Conservation (phyloP, 192 early-diverging fungal genomes). For the Backusella westeae region DNA sequence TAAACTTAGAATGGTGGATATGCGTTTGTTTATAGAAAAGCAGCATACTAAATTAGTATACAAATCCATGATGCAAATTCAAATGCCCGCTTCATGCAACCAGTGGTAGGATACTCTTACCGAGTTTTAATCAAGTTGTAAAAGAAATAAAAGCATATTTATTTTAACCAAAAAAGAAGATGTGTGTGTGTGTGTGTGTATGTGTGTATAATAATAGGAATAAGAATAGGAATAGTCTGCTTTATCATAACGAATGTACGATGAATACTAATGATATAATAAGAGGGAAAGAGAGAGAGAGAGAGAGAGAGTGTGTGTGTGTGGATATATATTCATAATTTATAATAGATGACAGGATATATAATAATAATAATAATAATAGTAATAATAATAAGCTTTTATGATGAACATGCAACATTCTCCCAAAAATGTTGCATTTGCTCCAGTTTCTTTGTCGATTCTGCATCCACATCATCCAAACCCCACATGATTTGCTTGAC, state of each 20-base stretch:
- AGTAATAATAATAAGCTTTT: background rate
- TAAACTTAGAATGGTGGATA: too few relatives aligned
- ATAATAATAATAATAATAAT: background rate
- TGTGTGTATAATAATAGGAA: too few relatives aligned
- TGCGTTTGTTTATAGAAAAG: too few relatives aligned
- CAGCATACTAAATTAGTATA: too few relatives aligned
- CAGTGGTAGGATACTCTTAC: too few relatives aligned
- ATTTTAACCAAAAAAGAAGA: too few relatives aligned
- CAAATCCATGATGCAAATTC: background rate
- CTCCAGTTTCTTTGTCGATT: slow-evolving; percentile 29
- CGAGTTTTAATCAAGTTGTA: too few relatives aligned
- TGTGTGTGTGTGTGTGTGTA: too few relatives aligned
- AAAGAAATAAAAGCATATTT: too few relatives aligned
- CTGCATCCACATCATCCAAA: slow-evolving; percentile 36
- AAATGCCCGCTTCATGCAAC: background rate
- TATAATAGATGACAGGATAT: background rate
- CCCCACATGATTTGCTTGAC: slow-evolving; percentile 43
- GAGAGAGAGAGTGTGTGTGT: background rate
- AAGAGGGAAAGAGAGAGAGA: background rate
- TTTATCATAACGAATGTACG: background rate
- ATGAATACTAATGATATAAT: background rate
- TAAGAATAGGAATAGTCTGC: background rate
- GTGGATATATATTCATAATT: background rate
- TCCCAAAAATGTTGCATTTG: slow-evolving; percentile 40
- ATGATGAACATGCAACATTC: slow-evolving; percentile 3